These are phyloP conservation scores for Gynochthodes officinalis DNA, from an alignment of 257 asterid genomes.

Conservation along the genomic window DNA sequence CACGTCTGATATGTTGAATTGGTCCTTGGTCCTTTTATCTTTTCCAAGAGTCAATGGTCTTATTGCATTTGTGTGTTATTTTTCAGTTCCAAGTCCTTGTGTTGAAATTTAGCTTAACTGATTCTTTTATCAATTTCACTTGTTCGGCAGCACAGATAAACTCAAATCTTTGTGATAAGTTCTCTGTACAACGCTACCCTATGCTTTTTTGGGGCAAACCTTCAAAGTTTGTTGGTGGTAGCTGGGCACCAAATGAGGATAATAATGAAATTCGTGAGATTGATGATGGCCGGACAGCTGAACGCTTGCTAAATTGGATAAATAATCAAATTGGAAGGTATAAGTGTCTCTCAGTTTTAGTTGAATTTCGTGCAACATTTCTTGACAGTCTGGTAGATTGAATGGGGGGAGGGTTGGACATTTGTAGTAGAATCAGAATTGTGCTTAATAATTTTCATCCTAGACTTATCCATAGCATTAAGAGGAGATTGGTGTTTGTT, in stretches of 20 bases:
- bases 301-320: conserved; percentile 70
- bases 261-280: conserved; percentile 50
- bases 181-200: conserved; percentile 72
- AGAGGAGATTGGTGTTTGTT: background rate
- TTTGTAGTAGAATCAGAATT: background rate
- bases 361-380: background rate
- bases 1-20: background rate
- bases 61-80: background rate
- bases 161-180: conserved; percentile 74
- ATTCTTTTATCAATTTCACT: conserved; percentile 31
- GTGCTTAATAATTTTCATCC: background rate
- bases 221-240: conserved; percentile 65
- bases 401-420: too few species aligned
- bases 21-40: background rate
- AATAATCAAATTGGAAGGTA: conserved; percentile 78
- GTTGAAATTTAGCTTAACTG: conserved; percentile 31
- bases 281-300: conserved; percentile 65
- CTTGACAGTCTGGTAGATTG: background rate
- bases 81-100: background rate
- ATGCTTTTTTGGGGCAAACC: conserved; percentile 88
- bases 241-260: conserved; percentile 69
- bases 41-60: background rate
- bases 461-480: background rate
- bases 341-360: background rate
- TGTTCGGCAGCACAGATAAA: conserved; percentile 97